phyloP scores from a whole-genome alignment of 75 land plant genomes.

The Cryptomeria japonica region DNA sequence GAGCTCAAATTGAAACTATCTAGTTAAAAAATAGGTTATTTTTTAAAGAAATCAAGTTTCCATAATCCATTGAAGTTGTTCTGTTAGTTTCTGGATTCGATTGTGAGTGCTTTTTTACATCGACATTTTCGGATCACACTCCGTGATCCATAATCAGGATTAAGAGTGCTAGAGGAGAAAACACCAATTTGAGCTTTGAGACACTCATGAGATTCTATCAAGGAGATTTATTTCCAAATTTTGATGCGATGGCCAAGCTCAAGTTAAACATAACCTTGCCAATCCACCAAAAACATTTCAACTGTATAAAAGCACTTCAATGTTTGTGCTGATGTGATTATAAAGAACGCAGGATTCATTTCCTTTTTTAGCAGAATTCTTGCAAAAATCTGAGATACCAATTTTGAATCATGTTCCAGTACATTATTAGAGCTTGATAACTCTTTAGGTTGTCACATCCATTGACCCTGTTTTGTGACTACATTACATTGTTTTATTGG shows the following conservation, averaged over 20 bases:
- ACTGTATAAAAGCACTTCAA: neutral
- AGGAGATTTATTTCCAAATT: neutral
- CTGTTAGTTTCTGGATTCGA: too few relatives aligned
- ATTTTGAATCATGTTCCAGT: neutral
- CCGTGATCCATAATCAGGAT: too few relatives aligned
- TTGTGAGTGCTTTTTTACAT: too few relatives aligned
- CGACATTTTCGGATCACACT: too few relatives aligned
- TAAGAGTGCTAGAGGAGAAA: too few relatives aligned
- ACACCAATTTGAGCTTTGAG: neutral
- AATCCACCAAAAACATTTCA: neutral
- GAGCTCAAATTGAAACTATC: too few relatives aligned
- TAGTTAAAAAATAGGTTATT: neutral
- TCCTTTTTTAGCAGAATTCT: neutral
- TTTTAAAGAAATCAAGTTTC: too few relatives aligned
- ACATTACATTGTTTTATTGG: neutral
- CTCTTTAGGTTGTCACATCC: neutral
- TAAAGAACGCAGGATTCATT: neutral
- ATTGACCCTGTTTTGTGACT: neutral
- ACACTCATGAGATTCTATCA: too few relatives aligned
- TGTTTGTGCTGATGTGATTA: neutral
- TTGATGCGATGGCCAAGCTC: neutral
- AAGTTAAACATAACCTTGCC: neutral
- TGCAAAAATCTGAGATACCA: neutral
- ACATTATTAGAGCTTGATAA: neutral
- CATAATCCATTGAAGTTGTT: too few relatives aligned